A percentile compares a stretch with the other conserved stretches of the same genome.
These are phyloP conservation scores for Backusella sp. DNA, from an alignment of 192 early-diverging fungal species.

Conservation along the genomic window DNA sequence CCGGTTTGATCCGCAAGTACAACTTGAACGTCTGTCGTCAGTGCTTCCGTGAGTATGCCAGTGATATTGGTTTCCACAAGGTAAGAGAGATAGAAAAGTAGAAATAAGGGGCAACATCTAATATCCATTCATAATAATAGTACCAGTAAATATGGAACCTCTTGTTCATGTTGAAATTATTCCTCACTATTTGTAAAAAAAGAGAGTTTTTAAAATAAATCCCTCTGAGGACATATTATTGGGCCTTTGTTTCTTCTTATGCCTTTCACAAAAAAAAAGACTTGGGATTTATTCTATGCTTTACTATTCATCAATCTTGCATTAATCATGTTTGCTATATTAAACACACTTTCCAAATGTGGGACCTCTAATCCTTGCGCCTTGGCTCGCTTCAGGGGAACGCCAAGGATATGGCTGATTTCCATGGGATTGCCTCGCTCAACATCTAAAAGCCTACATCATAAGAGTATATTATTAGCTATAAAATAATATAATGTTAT, in stretches of 20 bases:
- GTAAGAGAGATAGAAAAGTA: conserved; percentile 40
- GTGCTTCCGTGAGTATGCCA: conserved; percentile 99
- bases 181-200: not conserved
- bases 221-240: not conserved
- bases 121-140: not conserved
- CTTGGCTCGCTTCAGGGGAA: conserved; percentile 38
- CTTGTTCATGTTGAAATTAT: not conserved
- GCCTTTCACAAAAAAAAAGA: not conserved
- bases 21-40: conserved; percentile 98
- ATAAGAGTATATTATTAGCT: not conserved
- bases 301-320: not conserved
- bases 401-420: conserved; percentile 35
- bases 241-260: not conserved
- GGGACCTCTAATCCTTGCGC: conserved; percentile 26
- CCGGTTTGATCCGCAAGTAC: conserved; percentile 99
- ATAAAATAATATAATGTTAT: not conserved
- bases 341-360: conserved; percentile 13
- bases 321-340: conserved; percentile 1
- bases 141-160: not conserved
- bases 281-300: not conserved
- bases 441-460: conserved; percentile 35
- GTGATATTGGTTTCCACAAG: conserved; percentile 99
- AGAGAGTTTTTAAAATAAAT: not conserved
- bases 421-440: conserved; percentile 43
- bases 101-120: not conserved